Conservation (phyloP, 140 eudicot species). For the Cichorium intybus region DNA sequence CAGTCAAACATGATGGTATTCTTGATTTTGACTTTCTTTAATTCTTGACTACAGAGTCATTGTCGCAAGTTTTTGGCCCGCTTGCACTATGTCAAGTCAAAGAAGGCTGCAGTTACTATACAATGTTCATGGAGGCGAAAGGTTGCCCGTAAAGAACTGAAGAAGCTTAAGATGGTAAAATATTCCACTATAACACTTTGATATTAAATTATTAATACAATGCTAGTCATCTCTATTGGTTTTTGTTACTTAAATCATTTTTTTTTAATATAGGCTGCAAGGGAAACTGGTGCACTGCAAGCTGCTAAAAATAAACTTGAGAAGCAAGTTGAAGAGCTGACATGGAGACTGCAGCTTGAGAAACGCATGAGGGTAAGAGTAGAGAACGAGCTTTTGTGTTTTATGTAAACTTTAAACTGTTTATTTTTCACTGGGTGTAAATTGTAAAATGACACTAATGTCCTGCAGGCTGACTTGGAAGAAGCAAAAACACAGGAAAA, state of each 20-base stretch:
- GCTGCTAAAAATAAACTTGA: constrained; percentile 98
- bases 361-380: constrained; percentile 94
- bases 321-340: constrained; percentile 97
- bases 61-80: constrained; percentile 77
- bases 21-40: constrained; percentile 19
- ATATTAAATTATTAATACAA: neutral
- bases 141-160: constrained; percentile 87
- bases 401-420: neutral
- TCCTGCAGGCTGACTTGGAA: constrained; percentile 79
- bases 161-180: constrained; percentile 77
- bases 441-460: constrained; percentile 10
- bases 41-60: constrained; percentile 58
- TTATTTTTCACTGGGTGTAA: constrained; percentile 3
- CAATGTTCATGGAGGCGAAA: constrained; percentile 96
- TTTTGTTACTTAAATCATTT: neutral
- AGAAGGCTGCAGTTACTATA: constrained; percentile 75
- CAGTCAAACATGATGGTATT: neutral
- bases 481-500: constrained; percentile 90
- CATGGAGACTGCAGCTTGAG: constrained; percentile 98
- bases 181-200: constrained; percentile 6
- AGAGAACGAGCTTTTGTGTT: constrained; percentile 10
- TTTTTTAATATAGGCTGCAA: constrained; percentile 70
- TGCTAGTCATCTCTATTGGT: neutral
- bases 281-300: constrained; percentile 98
- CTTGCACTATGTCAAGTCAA: constrained; percentile 50